Evolutionary conservation across 2,329 filamentous ascomycete genomes (phyloP), one percentile per base, ranked within the genome.

Genomic region (Orbilia javanica): DNA sequence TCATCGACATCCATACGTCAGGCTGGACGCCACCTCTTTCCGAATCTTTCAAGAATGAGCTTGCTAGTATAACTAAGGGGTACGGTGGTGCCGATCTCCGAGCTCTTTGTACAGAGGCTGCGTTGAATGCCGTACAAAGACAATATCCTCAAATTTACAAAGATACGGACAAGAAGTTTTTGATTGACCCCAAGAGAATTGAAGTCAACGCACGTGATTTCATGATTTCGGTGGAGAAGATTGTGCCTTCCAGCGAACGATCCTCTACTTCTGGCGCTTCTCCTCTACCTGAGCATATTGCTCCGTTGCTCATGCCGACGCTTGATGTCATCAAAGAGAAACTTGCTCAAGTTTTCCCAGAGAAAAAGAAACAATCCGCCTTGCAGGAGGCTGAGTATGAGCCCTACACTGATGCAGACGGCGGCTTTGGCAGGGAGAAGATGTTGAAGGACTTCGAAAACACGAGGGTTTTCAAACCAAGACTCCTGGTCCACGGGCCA

Each of bases 51-150:
- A 97, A 96, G 85, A 88, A 90, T 66, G 90, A 93, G 72, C 87
- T 99, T 63, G 94, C 93, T 0, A 91, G 94, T 80, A 87, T 95
- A 82, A 97, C 95, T 2, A 97, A 97, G 84, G 96, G 96, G 13
- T 98, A 98, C 81, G 96, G 95, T 79, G 96, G 96, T 88, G 96
- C 96, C 29, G 96, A 99, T 85, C 86, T 99, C 79, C 90, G 96
- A 53, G 95, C 96, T 11, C 88, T 99, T 34, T 98, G 94, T 84
- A 99, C 96, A 0, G 96, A 99, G 86, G 95, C 96, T 39, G 93
- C 96, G 2, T 87, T 99, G 74, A 99, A 99, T 83, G 92, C 96
- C 1, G 96, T 99, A 25, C 96, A 99, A 84, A 89, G 96, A 81
- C 95, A 93, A 2, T 99, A 96, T 83, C 96, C 96, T 15, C 96